phyloP scores from a whole-genome alignment of 2,329 filamentous ascomycete species.

The Colletotrichum falcatum region DNA sequence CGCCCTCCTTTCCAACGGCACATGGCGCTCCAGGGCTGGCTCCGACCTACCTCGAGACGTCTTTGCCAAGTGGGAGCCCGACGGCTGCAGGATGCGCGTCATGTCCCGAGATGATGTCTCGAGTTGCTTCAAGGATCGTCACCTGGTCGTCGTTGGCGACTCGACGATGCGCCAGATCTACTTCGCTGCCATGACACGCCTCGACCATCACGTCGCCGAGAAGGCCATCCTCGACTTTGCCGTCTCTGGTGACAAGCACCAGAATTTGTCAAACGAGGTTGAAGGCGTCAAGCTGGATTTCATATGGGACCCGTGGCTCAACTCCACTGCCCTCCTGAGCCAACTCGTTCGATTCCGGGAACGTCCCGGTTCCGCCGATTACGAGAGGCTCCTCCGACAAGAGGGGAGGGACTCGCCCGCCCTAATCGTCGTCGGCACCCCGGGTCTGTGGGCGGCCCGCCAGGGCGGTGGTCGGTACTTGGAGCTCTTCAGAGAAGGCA shows the following conservation, averaged over 20 bases:
- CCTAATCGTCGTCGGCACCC: conserved; percentile 64
- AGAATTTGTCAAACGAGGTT: conserved; percentile 31
- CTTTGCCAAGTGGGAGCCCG: conserved; percentile 68
- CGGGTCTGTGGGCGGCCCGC: conserved; percentile 66
- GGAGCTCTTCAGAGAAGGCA: conserved; percentile 57
- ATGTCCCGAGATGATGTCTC: conserved; percentile 65
- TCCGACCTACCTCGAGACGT: conserved; percentile 42
- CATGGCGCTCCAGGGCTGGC: conserved; percentile 57
- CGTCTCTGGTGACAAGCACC: conserved; percentile 30
- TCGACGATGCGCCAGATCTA: conserved; percentile 70
- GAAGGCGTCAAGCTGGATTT: conserved; percentile 47
- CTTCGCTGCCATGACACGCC: conserved; percentile 57
- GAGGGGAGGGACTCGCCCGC: conserved; percentile 49
- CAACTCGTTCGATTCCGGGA: conserved; percentile 38
- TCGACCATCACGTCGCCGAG: conserved; percentile 33
- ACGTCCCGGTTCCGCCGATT: conserved; percentile 32
- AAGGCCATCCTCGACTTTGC: conserved; percentile 38
- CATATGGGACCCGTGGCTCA: conserved; percentile 75
- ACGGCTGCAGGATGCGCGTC: conserved; percentile 68
- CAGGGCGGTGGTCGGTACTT: conserved; percentile 60
- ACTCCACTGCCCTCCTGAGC: conserved; percentile 44
- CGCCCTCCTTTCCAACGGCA: conserved; percentile 62
- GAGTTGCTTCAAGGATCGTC: conserved; percentile 63
- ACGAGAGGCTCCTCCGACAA: conserved; percentile 30
- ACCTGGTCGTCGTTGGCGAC: conserved; percentile 71